Base-by-base conservation (phyloP, 345 rosid genomes). In the Acer saccharum region DNA sequence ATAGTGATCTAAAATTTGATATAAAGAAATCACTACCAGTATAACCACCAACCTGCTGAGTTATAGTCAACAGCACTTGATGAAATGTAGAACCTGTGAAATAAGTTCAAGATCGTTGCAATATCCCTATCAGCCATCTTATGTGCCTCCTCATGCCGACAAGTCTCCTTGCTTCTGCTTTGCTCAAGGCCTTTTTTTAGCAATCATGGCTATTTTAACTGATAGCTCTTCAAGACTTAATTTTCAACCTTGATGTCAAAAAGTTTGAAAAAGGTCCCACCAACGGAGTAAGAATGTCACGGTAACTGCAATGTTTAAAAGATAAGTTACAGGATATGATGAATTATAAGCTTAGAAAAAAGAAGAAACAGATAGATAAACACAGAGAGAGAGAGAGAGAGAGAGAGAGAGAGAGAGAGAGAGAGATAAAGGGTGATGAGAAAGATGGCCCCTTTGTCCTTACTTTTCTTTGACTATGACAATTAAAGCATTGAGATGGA, bases 401-500 rank as follows among this genome's bases (percentile, higher is more conserved):
- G 44, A 41, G 44, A 39, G 43, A 39, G 43, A 39, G 43, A 39
- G 43, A 39, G 43, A 43, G n/a, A n/a, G n/a, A n/a, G n/a, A 13
- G 68, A 44, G 69, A 75, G 76, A 72, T 3, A 5, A 11, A 16
- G 41, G 17, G 25, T 55, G 78, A 77, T 32, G 55, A 69, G 63
- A 76, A 76, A 69, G 75, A 71, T 75, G 84, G 76, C 25, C 81
- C 77, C 43, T 71, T 79, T 14, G 73, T 75, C 63, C 81, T 83
- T 71, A 77, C 86, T 86, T 84, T 84, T 79, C 73, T 64, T 74
- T 81, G 90, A 82, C 78, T 70, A 65, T 23, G 76, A 85, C 86
- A 78, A 69, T 73, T 39, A 78, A 78, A 82, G 81, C 78, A 67
- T 69, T 68, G 81, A 77, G 77, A 78, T 73, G 61, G 83, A 79